Evolutionary conservation across 2,329 filamentous ascomycete species (phyloP).

Genomic region (Zopfia rhizophila): DNA sequence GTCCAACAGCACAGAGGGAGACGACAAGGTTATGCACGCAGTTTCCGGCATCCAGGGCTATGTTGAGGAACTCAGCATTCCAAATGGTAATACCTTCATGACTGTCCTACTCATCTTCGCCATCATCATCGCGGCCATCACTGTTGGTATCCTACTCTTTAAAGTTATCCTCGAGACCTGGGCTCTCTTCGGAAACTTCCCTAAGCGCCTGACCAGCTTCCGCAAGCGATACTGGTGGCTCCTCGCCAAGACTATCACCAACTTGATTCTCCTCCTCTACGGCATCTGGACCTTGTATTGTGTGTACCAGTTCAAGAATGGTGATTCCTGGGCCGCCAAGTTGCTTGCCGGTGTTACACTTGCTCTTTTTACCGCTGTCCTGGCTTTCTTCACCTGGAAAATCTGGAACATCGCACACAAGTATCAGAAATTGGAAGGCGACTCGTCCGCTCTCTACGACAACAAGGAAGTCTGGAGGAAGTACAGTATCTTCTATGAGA

Average conservation of each 20-base stretch:
- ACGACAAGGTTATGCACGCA: slow-evolving; percentile 60
- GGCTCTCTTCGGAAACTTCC: slow-evolving; percentile 90
- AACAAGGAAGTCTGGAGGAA: slow-evolving; percentile 92
- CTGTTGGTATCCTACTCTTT: slow-evolving; percentile 85
- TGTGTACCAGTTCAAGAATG: slow-evolving; percentile 91
- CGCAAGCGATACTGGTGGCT: slow-evolving; percentile 96
- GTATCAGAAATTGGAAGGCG: slow-evolving; percentile 80
- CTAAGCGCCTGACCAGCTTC: slow-evolving; percentile 81
- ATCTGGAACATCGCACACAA: slow-evolving; percentile 81
- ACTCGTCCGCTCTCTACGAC: slow-evolving; percentile 79
- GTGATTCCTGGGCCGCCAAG: slow-evolving; percentile 95
- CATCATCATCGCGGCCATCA: slow-evolving; percentile 84
- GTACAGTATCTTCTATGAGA: slow-evolving; percentile 97
- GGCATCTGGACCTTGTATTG: slow-evolving; percentile 96
- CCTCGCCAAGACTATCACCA: slow-evolving; percentile 87
- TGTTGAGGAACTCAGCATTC: slow-evolving; percentile 84
- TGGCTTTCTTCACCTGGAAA: slow-evolving; percentile 85
- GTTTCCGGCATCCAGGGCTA: slow-evolving; percentile 84
- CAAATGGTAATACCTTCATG: slow-evolving; percentile 94
- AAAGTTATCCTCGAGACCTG: slow-evolving; percentile 92
- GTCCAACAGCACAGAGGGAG: slow-evolving; percentile 43
- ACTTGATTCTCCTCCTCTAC: slow-evolving; percentile 90
- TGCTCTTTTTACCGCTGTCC: slow-evolving; percentile 78
- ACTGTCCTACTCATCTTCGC: slow-evolving; percentile 89
- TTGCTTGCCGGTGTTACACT: slow-evolving; percentile 83